phyloP scores from a whole-genome alignment of 805 yeast genomes.

The Saccharomycopsis vini region DNA sequence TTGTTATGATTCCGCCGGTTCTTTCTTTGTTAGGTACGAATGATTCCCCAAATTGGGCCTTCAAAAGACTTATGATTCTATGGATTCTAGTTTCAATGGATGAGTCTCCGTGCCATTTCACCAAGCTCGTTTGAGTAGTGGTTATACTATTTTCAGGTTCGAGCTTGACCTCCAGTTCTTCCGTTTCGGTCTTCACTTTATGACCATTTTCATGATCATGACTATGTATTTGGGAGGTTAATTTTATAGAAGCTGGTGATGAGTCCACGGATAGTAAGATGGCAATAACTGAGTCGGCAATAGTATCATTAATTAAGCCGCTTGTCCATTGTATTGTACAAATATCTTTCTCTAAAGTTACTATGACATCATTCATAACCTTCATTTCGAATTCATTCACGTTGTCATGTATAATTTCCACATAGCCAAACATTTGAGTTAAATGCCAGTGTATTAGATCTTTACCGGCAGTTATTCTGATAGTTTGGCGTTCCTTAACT shows the following conservation, averaged over 20 bases:
- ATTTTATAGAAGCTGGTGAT: slow-evolving; percentile 88
- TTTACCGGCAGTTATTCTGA: slow-evolving; percentile 72
- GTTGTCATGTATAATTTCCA: slow-evolving; percentile 54
- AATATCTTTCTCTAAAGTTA: slow-evolving; percentile 38
- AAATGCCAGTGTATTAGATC: slow-evolving; percentile 83
- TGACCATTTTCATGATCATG: slow-evolving; percentile 25
- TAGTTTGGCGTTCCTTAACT: slow-evolving; percentile 70
- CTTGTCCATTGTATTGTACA: slow-evolving; percentile 86
- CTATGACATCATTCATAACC: slow-evolving; percentile 57
- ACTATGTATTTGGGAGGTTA: slow-evolving; percentile 57
- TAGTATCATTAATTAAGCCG: slow-evolving; percentile 79
- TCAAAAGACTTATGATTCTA: slow-evolving; percentile 53
- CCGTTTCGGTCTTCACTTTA: slow-evolving; percentile 15
- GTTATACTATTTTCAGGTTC: background rate
- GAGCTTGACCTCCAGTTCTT: slow-evolving; percentile 8
- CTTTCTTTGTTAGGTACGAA: slow-evolving; percentile 36
- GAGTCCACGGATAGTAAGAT: slow-evolving; percentile 87
- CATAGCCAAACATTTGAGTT: slow-evolving; percentile 88
- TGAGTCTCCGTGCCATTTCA: slow-evolving; percentile 26
- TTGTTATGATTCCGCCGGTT: slow-evolving; percentile 48
- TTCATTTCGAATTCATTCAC: slow-evolving; percentile 41
- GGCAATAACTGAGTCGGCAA: slow-evolving; percentile 91
- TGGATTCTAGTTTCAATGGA: slow-evolving; percentile 33
- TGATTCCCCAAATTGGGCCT: slow-evolving; percentile 84
- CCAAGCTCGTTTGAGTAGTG: background rate